These are phyloP conservation scores for Penicillium verrucosum DNA, from an alignment of 2,329 filamentous ascomycete genomes.

Conservation along the genomic window DNA sequence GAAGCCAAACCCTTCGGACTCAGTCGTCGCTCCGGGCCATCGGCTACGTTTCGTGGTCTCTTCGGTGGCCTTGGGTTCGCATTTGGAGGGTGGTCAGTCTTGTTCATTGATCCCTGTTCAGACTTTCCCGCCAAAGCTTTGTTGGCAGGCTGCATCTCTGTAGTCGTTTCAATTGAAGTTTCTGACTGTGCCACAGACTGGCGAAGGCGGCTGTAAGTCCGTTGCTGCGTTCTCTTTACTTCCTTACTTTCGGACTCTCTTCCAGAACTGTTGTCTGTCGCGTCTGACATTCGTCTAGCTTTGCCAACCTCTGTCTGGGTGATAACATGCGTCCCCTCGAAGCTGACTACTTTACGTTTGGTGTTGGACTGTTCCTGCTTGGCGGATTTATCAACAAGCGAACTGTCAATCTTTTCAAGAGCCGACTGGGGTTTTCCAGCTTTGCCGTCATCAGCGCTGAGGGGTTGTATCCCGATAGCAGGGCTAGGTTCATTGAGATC, in stretches of 20 bases:
- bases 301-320: background rate
- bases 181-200: constrained; percentile 11
- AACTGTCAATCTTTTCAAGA: background rate
- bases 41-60: constrained; percentile 17
- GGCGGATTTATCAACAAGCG: background rate
- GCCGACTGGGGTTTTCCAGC: background rate
- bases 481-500: background rate
- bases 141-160: background rate
- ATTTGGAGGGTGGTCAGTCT: background rate
- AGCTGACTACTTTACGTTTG: constrained; percentile 29
- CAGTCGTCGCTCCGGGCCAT: constrained; percentile 26
- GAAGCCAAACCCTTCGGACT: constrained; percentile 32
- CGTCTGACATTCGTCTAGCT: constrained; percentile 3
- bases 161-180: background rate
- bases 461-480: background rate
- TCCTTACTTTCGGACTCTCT: constrained; percentile 6
- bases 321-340: constrained; percentile 8
- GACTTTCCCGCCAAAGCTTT: background rate
- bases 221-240: constrained; percentile 18
- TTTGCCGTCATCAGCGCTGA: background rate
- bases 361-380: background rate
- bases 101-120: background rate
- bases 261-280: constrained; percentile 2
- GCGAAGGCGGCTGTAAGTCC: constrained; percentile 24
- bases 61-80: constrained; percentile 3